Evolutionary conservation across 768 basidiomycete genomes (phyloP), one percentile per base, ranked within the genome.

Genomic region (Lactifluus echinatus): DNA sequence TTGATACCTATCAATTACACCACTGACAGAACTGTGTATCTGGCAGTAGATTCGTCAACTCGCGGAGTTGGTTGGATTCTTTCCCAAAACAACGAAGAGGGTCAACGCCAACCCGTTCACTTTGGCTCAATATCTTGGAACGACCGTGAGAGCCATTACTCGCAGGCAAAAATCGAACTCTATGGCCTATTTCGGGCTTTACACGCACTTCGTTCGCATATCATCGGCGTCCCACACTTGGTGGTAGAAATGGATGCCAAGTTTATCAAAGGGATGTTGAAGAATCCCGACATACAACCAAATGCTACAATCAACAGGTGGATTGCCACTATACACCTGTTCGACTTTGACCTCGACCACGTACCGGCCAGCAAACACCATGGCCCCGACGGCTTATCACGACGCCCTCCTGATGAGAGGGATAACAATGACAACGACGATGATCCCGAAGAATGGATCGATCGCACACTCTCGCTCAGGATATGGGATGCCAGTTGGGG

Each of bases 201-300:
- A n/a, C n/a, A n/a, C n/a, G n/a, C n/a, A n/a, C n/a, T n/a, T n/a
- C n/a, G n/a, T n/a, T n/a, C n/a, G n/a, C n/a, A n/a, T n/a, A n/a
- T n/a, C n/a, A n/a, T n/a, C n/a, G n/a, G n/a, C n/a, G n/a, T n/a
- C n/a, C n/a, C n/a, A n/a, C n/a, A n/a, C n/a, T n/a, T n/a, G n/a
- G n/a, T n/a, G n/a, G n/a, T n/a, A n/a, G n/a, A n/a, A n/a, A n/a
- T n/a, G n/a, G n/a, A n/a, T n/a, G n/a, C 0, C 0, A 60, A 65
- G 4, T 77, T 73, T 53, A 68, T 76, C 31, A 64, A 66, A 23
- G 74, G 71, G 0, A 76, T 75, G 73, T 50, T 76, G 0, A 71
- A 71, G 26, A 71, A 74, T 31, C 74, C 72, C 0, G 72, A 74
- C 24, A 57, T 73, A 0, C 67, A 71, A 3, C 74, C 74, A 0